Percentiles rank a stretch among this genome's conserved stretches.
phyloP scores from a whole-genome alignment of 2,329 filamentous ascomycete species.

The Fusarium scirpi region DNA sequence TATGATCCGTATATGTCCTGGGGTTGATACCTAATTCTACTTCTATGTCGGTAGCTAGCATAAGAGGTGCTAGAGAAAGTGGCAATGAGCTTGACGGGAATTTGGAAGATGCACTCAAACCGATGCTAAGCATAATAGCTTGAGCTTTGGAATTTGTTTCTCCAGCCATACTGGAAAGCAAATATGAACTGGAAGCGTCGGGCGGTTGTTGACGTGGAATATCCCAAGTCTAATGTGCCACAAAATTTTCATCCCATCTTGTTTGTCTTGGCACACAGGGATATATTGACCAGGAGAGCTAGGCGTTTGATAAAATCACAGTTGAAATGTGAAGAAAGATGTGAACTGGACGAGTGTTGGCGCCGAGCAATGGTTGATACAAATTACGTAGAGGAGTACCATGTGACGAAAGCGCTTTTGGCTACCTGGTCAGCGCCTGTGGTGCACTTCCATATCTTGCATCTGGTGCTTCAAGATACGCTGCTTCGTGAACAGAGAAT shows the following conservation, averaged over 20 bases:
- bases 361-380: background rate
- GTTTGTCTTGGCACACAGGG: constrained; percentile 1
- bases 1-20: constrained; percentile 5
- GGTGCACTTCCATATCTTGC: background rate
- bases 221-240: background rate
- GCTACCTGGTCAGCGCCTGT: constrained; percentile 17
- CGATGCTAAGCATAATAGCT: background rate
- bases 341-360: constrained; percentile 1
- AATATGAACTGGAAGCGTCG: background rate
- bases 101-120: background rate
- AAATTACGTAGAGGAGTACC: background rate
- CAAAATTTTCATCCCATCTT: constrained; percentile 13
- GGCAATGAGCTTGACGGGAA: background rate
- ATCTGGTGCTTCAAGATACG: background rate
- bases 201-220: background rate
- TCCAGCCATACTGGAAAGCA: background rate
- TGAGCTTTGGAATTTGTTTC: background rate
- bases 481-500: background rate
- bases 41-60: constrained; percentile 1
- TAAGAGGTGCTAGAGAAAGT: background rate
- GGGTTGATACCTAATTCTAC: background rate
- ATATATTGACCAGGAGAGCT: constrained; percentile 2
- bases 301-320: constrained; percentile 1
- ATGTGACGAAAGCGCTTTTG: background rate
- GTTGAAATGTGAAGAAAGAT: constrained; percentile 9